These are phyloP conservation scores for Sesbania bispinosa DNA, from an alignment of 306 rosid genomes.

Conservation along the genomic window DNA sequence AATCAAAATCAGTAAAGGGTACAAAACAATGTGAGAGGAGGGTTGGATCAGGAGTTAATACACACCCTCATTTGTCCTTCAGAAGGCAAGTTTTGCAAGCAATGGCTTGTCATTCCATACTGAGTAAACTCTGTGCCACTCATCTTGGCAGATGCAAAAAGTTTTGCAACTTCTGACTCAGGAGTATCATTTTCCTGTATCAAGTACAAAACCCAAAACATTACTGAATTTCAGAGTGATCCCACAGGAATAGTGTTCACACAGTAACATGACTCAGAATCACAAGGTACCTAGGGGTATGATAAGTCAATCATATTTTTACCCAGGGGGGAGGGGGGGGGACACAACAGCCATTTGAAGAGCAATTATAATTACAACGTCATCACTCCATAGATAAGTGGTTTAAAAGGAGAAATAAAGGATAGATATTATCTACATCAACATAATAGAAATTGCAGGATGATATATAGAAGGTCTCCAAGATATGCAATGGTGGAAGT, in stretches of 20 bases:
- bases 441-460: background rate
- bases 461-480: background rate
- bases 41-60: background rate
- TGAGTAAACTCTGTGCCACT: conserved; percentile 42
- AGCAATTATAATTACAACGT: background rate
- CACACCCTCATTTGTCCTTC: conserved; percentile 72
- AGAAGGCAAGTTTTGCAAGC: conserved; percentile 75
- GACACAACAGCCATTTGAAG: background rate
- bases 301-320: background rate
- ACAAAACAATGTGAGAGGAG: background rate
- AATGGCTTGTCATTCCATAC: conserved; percentile 49
- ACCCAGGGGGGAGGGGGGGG: background rate
- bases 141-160: conserved; percentile 68
- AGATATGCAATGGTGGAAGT: background rate
- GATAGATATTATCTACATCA: background rate
- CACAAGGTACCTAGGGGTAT: background rate
- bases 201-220: conserved; percentile 17
- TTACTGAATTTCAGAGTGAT: background rate
- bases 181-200: conserved; percentile 77
- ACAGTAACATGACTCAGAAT: background rate
- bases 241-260: background rate
- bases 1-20: conserved; percentile 23
- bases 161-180: conserved; percentile 77
- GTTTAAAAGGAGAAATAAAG: background rate
- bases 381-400: background rate